Base-by-base conservation (phyloP, 495 filamentous ascomycete genomes). In the Trichocladium uniseriatum region DNA sequence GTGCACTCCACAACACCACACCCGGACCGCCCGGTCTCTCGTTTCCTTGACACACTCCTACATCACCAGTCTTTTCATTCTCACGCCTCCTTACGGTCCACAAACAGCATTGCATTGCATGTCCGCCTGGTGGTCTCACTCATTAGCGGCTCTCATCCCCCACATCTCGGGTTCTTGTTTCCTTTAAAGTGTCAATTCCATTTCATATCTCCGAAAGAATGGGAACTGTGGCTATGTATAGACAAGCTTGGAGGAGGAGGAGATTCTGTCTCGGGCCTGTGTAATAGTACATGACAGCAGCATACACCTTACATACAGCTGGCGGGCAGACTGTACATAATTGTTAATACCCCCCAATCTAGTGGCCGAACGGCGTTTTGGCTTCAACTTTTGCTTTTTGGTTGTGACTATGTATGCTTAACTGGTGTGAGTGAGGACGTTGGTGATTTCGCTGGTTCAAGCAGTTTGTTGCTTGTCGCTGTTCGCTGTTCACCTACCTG, bases 51-150 rank as follows among this genome's bases (percentile, higher is more conserved):
- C 22, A 13, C 31, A 29, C 22, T 28, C 14, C 20, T n/a, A 43
- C 14, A 41, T 13, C 31, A 11, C 36, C 4, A 14, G 36, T 46
- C 37, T 41, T 24, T 52, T 50, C 53, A 40, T 54, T 31, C 24
- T 27, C 24, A 27, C 24, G 24, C 4, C 24, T 27, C 24, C 24
- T 27, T 27, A 56, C 53, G 53, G 42, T 45, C 45, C 49, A 49
- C 49, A 44, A 46, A 51, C 52, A 36, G 37, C 47, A 50, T 43
- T 48, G 18, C 39, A 48, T 45, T 47, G 36, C 39, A 27, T 42
- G 3, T 27, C 8, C 24, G 8, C 24, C 24, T 19, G 19, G 41
- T 37, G 45, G 45, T 36, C 24, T 27, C 24, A 8, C 4, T 8
- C 3, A 8, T 27, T 27, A 8, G 24, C 8, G 24, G 44, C 21